These are phyloP conservation scores for Acmispon strigosus DNA, from an alignment of 306 rosid genomes.

Conservation along the genomic window DNA sequence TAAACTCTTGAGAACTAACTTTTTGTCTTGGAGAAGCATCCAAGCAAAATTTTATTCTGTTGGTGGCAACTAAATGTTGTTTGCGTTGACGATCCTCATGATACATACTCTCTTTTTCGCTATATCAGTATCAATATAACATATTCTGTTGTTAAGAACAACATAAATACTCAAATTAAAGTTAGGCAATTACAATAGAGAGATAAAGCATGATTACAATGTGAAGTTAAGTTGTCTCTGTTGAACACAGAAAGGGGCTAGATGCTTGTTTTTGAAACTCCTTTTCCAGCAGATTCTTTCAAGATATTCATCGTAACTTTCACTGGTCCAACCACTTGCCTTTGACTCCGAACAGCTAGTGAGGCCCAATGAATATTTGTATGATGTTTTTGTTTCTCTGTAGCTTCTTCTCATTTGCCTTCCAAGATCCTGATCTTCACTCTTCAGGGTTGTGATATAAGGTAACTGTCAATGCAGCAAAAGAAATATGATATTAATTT, in stretches of 20 bases:
- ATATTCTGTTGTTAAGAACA: conserved; percentile 2
- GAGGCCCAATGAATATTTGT: conserved; percentile 44
- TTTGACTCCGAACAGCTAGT: conserved; percentile 53
- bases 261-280: conserved; percentile 31
- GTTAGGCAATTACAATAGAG: conserved; percentile 5
- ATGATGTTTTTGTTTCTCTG: conserved; percentile 25
- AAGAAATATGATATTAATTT: conserved; percentile 1
- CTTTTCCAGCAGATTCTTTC: conserved; percentile 78
- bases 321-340: conserved; percentile 62
- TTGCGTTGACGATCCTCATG: conserved; percentile 37
- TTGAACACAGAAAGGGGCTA: conserved; percentile 54
- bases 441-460: conserved; percentile 28
- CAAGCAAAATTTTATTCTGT: conserved; percentile 53
- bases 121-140: conserved; percentile 21
- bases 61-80: conserved; percentile 47
- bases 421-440: conserved; percentile 22
- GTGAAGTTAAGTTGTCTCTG: conserved; percentile 52
- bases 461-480: conserved; percentile 59
- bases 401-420: conserved; percentile 34
- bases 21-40: conserved; percentile 64
- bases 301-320: conserved; percentile 34
- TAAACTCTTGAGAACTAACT: conserved; percentile 53
- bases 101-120: conserved; percentile 37
- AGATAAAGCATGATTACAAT: conserved; percentile 40
- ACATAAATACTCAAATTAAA: not conserved